Percentiles rank a stretch among this genome's conserved stretches.
These are phyloP conservation scores for Neopestalotiopsis sp. DNA, from an alignment of 2,329 filamentous ascomycete genomes.

Conservation along the genomic window DNA sequence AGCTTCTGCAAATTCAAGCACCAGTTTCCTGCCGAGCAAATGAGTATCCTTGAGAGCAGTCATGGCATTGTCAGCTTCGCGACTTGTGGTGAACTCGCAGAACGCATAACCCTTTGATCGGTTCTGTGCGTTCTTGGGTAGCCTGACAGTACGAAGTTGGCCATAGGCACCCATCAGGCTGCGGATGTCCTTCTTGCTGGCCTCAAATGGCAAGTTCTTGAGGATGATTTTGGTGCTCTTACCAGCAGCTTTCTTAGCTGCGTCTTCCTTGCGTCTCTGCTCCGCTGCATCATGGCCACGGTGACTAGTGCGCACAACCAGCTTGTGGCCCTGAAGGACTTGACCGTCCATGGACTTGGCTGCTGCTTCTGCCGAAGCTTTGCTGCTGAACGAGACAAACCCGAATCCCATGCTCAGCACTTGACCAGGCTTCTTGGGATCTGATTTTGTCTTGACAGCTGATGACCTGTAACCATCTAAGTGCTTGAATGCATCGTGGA, in stretches of 20 bases:
- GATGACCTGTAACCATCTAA: constrained; percentile 90
- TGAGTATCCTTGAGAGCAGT: constrained; percentile 91
- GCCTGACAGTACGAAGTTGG: constrained; percentile 86
- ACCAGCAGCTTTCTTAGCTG: constrained; percentile 77
- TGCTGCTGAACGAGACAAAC: constrained; percentile 86
- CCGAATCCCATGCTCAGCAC: constrained; percentile 96
- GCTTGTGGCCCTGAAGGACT: constrained; percentile 83
- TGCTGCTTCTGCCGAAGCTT: constrained; percentile 79
- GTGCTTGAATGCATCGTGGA: constrained; percentile 79
- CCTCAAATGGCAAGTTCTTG: constrained; percentile 98
- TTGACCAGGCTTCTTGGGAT: constrained; percentile 88
- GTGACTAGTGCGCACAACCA: constrained; percentile 86
- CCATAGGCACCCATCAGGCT: constrained; percentile 88
- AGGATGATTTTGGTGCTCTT: constrained; percentile 92
- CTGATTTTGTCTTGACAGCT: constrained; percentile 88
- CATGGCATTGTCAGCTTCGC: constrained; percentile 89
- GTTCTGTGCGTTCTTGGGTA: constrained; percentile 94
- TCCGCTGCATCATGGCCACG: constrained; percentile 87
- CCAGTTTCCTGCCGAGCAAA: constrained; percentile 85
- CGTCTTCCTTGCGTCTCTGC: constrained; percentile 82
- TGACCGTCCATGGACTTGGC: constrained; percentile 86
- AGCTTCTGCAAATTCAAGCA: constrained; percentile 88
- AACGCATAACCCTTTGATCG: constrained; percentile 93
- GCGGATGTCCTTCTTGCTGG: constrained; percentile 89
- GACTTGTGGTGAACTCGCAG: constrained; percentile 89